Evolutionary conservation across 805 yeast genomes (phyloP), one percentile per base, ranked within the genome.

Genomic region (Saccharomycopsis sp.): DNA sequence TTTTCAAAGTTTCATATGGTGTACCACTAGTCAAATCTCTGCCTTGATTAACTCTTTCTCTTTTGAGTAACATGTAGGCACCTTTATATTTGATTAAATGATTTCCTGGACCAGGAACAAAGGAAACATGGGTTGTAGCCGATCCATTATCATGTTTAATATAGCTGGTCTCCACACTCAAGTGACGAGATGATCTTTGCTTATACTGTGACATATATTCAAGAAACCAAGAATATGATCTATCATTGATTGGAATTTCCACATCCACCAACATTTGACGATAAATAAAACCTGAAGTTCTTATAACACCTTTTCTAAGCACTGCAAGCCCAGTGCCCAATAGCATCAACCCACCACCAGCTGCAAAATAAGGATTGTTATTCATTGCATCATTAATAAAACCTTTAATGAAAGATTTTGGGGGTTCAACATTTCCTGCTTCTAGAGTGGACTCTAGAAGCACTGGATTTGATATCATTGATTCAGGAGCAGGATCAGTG

Each of bases 21-120:
- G 94, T 72, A 2, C 97, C 97, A 47, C 76, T 81, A 13, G 88
- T 77, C 74, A 85, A 70, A 54, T 92, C 96, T 56, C 89, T 72
- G 56, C 92, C 67, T 47, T 89, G 74, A 4, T 92, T 92, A 1
- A 94, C 82, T 51, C 98, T 70, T 56, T 92, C 97, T 44, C 98
- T 72, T 50, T 79, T 83, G 17, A 92, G 86, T 45, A 81, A 67
- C 73, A 92, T 82, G 62, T 76, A 87, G 0, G 96, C 95, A 6
- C 89, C 89, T 50, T 78, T 72, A 60, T 89, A 92, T 47, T 72
- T 66, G 44, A 92, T 75, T 62, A 89, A 68, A 58, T 92, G 98
- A 51, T 80, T 83, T 3, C 98, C 98, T 0, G 96, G 96, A 18
- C 98, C 98, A 0, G 98, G 98, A 13, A 92, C 96, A 41, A 92